Conservation (phyloP, 306 rosid genomes). For the Datisca glomerata region DNA sequence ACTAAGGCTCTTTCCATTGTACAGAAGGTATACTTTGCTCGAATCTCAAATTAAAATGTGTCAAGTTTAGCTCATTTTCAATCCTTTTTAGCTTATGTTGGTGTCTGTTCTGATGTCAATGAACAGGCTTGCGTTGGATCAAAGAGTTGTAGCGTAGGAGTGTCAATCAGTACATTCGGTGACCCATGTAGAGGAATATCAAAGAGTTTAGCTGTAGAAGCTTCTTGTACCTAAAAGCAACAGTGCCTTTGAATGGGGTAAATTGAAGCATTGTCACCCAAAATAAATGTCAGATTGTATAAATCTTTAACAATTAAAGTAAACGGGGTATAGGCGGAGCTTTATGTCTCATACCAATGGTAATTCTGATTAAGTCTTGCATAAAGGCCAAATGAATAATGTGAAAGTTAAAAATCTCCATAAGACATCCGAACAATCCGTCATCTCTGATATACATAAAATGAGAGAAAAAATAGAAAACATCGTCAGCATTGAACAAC, state of each 20-base stretch:
- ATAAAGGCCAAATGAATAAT: too few species aligned
- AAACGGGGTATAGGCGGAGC: too few species aligned
- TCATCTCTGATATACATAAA: too few species aligned
- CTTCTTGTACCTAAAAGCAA: slow-evolving; percentile 39
- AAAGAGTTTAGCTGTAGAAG: slow-evolving; percentile 91
- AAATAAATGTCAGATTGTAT: too few species aligned
- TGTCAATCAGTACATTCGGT: slow-evolving; percentile 44
- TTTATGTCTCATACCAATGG: too few species aligned
- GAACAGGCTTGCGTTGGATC: slow-evolving; percentile 81
- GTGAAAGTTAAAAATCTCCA: too few species aligned
- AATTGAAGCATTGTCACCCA: slow-evolving; percentile 1
- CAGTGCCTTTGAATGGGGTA: slow-evolving; percentile 5
- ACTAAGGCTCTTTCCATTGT: slow-evolving; percentile 43
- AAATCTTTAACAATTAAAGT: too few species aligned
- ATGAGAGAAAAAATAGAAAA: too few species aligned
- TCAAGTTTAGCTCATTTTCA: not conserved
- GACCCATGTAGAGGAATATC: slow-evolving; percentile 59
- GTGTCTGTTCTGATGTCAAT: not conserved
- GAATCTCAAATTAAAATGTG: not conserved
- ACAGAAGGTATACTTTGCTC: slow-evolving; percentile 39
- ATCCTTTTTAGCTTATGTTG: not conserved
- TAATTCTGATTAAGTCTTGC: too few species aligned
- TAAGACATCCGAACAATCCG: too few species aligned
- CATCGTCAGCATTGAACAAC: too few species aligned
- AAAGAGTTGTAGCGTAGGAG: slow-evolving; percentile 50